These are phyloP conservation scores for Nothomitra cinnamomea DNA, from an alignment of 2,329 filamentous ascomycete species.

Conservation along the genomic window DNA sequence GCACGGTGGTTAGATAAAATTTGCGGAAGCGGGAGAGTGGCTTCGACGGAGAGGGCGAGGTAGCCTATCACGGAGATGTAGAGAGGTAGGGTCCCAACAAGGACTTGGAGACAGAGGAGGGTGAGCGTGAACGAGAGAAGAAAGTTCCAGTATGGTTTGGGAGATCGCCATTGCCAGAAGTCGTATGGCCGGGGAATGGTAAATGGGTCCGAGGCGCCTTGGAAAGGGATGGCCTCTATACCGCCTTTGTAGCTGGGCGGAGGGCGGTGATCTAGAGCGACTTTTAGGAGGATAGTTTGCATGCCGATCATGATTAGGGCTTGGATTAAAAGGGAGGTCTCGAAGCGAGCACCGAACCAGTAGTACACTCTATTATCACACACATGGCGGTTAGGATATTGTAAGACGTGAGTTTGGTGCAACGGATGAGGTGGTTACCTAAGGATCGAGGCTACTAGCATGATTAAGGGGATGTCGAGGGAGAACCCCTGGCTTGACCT, in stretches of 20 bases:
- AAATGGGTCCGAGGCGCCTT: slow-evolving; percentile 21
- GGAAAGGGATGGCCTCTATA: slow-evolving; percentile 45
- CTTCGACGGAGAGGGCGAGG: slow-evolving; percentile 62
- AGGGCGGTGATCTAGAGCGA: slow-evolving; percentile 51
- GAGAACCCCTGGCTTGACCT: slow-evolving; percentile 46
- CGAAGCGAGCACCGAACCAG: slow-evolving; percentile 49
- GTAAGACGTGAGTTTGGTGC: background rate
- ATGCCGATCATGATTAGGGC: slow-evolving; percentile 48
- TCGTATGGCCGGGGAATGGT: slow-evolving; percentile 9
- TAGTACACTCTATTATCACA: slow-evolving; percentile 41
- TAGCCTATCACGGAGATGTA: slow-evolving; percentile 57
- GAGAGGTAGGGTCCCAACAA: slow-evolving; percentile 40
- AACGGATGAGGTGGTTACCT: slow-evolving; percentile 27
- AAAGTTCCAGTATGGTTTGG: slow-evolving; percentile 49
- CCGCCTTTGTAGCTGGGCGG: slow-evolving; percentile 41
- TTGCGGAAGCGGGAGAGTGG: slow-evolving; percentile 66
- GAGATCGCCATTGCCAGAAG: slow-evolving; percentile 13
- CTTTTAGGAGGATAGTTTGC: slow-evolving; percentile 46
- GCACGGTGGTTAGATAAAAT: slow-evolving; percentile 52
- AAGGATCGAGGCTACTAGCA: slow-evolving; percentile 50
- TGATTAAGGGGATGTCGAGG: slow-evolving; percentile 52
- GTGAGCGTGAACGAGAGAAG: slow-evolving; percentile 47
- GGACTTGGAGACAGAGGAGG: slow-evolving; percentile 46
- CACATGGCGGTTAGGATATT: background rate
- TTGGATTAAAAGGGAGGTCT: slow-evolving; percentile 44